Percentiles rank a stretch among this genome's conserved stretches.
Evolutionary conservation across 192 early-diverging fungal genomes (phyloP).

Genomic region (Diversispora eburnea): DNA sequence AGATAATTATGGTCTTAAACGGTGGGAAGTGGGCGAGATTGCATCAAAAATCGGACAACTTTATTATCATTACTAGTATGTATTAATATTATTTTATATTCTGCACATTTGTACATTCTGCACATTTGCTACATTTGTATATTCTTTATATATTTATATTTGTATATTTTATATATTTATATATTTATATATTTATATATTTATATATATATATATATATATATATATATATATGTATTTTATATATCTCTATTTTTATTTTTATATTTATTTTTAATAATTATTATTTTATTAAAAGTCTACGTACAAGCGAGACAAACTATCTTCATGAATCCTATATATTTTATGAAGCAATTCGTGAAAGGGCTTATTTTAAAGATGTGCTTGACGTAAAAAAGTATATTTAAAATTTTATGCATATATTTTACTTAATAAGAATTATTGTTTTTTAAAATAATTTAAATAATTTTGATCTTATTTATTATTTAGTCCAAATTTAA

Average conservation of each 20-base stretch:
- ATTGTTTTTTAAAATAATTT: background rate
- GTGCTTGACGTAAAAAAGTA: conserved; percentile 90
- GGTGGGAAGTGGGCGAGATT: conserved; percentile 97
- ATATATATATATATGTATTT: background rate
- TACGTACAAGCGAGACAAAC: conserved; percentile 95
- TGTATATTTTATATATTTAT: background rate
- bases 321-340: conserved; percentile 91
- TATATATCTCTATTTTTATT: too few relatives aligned
- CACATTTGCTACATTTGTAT: too few relatives aligned
- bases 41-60: conserved; percentile 97
- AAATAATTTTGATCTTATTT: background rate
- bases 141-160: background rate
- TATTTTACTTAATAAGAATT: background rate
- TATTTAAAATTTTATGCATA: background rate
- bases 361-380: conserved; percentile 92
- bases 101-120: too few relatives aligned
- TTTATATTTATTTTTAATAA: too few relatives aligned
- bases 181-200: background rate
- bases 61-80: conserved; percentile 76
- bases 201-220: background rate
- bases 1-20: conserved; percentile 88
- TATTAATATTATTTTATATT: background rate
- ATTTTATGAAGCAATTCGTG: conserved; percentile 95
- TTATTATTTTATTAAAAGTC: too few relatives aligned
- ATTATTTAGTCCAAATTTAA: conserved; percentile 68